Conservation (phyloP, 1,139 yeast genomes). For the Yamadazyma membranifaciens region DNA sequence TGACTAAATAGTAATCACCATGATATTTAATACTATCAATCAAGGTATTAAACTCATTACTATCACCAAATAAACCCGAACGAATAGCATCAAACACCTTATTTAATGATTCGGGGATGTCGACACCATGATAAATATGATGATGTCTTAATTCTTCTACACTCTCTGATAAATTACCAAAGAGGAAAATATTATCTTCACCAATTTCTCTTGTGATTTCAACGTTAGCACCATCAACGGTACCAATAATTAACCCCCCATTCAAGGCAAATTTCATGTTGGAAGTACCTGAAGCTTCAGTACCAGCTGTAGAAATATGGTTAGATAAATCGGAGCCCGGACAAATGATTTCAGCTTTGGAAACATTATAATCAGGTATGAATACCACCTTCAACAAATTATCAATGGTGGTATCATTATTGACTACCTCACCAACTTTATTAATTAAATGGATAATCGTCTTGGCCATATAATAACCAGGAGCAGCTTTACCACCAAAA, state of each 20-base stretch:
- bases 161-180: conserved; percentile 86
- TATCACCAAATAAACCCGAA: conserved; percentile 68
- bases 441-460: conserved; percentile 83
- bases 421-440: conserved; percentile 76
- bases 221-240: conserved; percentile 96
- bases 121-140: conserved; percentile 60
- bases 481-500: conserved; percentile 95
- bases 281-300: conserved; percentile 95
- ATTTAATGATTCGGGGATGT: conserved; percentile 54
- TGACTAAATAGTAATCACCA: conserved; percentile 84
- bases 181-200: conserved; percentile 86
- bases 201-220: conserved; percentile 94
- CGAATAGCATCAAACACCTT: conserved; percentile 70
- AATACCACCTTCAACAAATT: conserved; percentile 82
- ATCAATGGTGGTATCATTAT: conserved; percentile 71
- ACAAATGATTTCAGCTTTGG: conserved; percentile 86
- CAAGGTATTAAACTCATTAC: conserved; percentile 65
- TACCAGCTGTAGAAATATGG: conserved; percentile 97
- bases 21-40: conserved; percentile 67
- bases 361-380: conserved; percentile 89
- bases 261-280: conserved; percentile 94
- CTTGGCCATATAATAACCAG: conserved; percentile 95
- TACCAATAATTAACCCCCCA: conserved; percentile 92
- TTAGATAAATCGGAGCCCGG: conserved; percentile 92
- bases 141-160: conserved; percentile 82